Conservation (phyloP, 2,329 filamentous ascomycete species). For the Laburnicola sp. region DNA sequence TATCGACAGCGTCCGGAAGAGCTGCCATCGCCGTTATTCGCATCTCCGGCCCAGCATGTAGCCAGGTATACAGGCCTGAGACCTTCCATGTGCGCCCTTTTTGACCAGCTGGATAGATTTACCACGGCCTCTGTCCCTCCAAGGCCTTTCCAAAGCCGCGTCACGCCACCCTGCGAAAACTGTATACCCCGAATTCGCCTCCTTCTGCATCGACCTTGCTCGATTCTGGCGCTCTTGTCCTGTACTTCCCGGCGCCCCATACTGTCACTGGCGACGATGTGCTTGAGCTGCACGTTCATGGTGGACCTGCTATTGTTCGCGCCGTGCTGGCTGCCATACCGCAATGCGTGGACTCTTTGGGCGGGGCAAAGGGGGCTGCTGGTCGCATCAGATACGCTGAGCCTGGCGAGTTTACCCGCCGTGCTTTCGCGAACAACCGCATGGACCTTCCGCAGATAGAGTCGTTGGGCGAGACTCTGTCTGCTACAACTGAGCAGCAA, state of each 20-base stretch:
- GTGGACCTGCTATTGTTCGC: constrained; percentile 83
- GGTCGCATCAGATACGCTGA: constrained; percentile 78
- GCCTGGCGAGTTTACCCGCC: constrained; percentile 90
- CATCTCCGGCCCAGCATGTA: constrained; percentile 77
- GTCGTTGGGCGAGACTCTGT: constrained; percentile 62
- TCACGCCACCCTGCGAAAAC: constrained; percentile 70
- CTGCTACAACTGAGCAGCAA: constrained; percentile 85
- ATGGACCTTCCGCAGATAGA: constrained; percentile 84
- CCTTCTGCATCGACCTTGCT: constrained; percentile 55
- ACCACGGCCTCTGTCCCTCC: constrained; percentile 63
- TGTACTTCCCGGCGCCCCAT: constrained; percentile 78
- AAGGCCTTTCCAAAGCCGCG: constrained; percentile 60
- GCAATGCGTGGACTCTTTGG: constrained; percentile 42
- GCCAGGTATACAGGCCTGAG: constrained; percentile 54
- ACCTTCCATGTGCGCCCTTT: neutral
- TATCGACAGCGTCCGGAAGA: constrained; percentile 82
- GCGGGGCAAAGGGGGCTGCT: constrained; percentile 6
- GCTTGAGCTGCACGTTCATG: constrained; percentile 92
- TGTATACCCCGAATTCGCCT: constrained; percentile 62
- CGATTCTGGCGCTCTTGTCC: constrained; percentile 77
- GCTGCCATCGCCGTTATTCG: constrained; percentile 91
- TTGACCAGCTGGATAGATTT: constrained; percentile 56
- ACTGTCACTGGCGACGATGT: constrained; percentile 93
- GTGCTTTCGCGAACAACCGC: constrained; percentile 84
- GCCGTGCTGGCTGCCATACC: constrained; percentile 81